Evolutionary conservation across 2,329 filamentous ascomycete species (phyloP).

Genomic region (Akanthomyces dipterigenus): DNA sequence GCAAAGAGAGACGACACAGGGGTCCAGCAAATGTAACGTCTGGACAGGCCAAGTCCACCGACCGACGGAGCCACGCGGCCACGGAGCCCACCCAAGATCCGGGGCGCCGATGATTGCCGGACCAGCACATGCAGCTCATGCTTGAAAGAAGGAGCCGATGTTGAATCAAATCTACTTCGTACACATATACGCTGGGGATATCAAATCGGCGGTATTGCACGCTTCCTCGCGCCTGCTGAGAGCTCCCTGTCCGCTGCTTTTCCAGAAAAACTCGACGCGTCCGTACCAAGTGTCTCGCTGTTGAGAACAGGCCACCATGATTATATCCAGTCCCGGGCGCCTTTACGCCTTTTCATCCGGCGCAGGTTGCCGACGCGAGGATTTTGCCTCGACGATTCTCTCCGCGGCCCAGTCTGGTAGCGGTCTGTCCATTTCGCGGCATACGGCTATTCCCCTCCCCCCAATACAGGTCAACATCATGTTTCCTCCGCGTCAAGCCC

Average conservation of each 20-base stretch:
- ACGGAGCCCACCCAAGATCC: neutral
- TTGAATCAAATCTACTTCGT: neutral
- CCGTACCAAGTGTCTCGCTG: neutral
- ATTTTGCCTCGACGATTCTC: neutral
- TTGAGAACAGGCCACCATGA: neutral
- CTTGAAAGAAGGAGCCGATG: neutral
- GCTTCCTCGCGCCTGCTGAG: neutral
- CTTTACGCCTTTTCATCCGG: neutral
- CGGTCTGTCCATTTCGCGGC: neutral
- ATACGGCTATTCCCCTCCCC: neutral
- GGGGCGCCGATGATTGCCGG: neutral
- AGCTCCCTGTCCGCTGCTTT: neutral
- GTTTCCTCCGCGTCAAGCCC: neutral
- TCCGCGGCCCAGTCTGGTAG: neutral
- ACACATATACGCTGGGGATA: neutral
- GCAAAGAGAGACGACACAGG: no score
- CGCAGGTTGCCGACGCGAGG: neutral
- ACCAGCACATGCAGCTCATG: neutral
- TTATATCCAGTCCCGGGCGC: neutral
- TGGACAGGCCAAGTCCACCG: neutral
- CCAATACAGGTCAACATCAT: neutral
- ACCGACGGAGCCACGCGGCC: no score
- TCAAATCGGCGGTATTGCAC: neutral
- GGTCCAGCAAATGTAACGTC: neutral
- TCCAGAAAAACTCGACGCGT: neutral